These are phyloP conservation scores for Pilaira anomala DNA, from an alignment of 192 early-diverging fungal species.

Conservation along the genomic window DNA sequence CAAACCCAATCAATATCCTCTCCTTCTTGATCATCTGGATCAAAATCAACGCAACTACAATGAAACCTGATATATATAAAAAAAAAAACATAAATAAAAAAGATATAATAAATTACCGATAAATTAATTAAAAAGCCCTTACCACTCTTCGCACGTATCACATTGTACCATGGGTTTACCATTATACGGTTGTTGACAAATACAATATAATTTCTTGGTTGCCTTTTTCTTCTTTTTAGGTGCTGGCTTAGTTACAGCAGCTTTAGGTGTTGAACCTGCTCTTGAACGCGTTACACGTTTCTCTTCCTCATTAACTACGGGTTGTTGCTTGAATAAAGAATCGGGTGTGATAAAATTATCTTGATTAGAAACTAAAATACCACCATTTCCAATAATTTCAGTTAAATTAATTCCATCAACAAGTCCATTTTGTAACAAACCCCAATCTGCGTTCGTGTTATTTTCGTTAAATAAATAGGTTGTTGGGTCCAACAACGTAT, in stretches of 20 bases:
- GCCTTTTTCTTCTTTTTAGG: conserved; percentile 15
- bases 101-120: background rate
- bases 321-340: background rate
- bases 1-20: conserved; percentile 37
- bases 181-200: conserved; percentile 63
- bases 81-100: background rate
- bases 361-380: background rate
- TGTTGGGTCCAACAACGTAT: background rate
- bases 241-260: background rate
- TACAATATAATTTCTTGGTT: conserved; percentile 63
- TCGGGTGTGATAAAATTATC: conserved; percentile 1
- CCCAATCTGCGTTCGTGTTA: background rate
- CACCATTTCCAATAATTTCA: conserved; percentile 2
- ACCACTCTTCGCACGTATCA: conserved; percentile 75
- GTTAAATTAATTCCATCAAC: background rate
- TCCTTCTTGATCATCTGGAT: conserved; percentile 26
- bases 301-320: background rate
- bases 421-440: background rate
- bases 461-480: background rate
- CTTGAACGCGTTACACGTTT: conserved; percentile 7
- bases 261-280: background rate
- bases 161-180: conserved; percentile 79
- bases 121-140: conserved; percentile 26
- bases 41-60: conserved; percentile 33
- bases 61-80: conserved; percentile 29